phyloP scores from a whole-genome alignment of 768 basidiomycete species.

The Trametopsis cervina region DNA sequence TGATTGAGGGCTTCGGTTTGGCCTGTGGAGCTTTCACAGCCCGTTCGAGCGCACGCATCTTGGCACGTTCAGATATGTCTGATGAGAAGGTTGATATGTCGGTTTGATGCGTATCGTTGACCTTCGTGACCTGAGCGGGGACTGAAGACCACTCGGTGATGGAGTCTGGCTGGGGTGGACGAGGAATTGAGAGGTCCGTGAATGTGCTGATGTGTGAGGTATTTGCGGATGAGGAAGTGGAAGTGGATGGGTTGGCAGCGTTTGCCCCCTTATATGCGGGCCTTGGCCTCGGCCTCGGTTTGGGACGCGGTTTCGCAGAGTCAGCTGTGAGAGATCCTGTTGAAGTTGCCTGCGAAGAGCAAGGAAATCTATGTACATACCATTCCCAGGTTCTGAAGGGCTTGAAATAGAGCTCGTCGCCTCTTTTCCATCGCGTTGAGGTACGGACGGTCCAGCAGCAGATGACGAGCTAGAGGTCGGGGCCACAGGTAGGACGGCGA shows the following conservation, averaged over 20 bases:
- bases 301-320: conserved; percentile 5
- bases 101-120: not conserved
- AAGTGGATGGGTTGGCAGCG: no score
- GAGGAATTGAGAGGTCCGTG: not conserved
- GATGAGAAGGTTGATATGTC: conserved; percentile 11
- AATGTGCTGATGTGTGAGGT: conserved; percentile 4
- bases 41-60: conserved; percentile 23
- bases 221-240: not conserved
- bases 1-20: not conserved
- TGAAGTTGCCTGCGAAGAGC: no score
- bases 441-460: not conserved
- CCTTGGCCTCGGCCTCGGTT: conserved; percentile 6
- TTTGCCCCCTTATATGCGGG: conserved; percentile 6
- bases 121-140: not conserved
- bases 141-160: not conserved
- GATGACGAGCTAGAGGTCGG: conserved; percentile 2
- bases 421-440: not conserved
- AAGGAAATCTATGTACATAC: no score
- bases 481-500: conserved; percentile 9
- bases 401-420: no score
- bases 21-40: conserved; percentile 10
- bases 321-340: not conserved
- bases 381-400: no score
- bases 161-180: not conserved
- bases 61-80: conserved; percentile 28